phyloP scores from a whole-genome alignment of 371 early-diverging fungal species.

The Circinella minor region DNA sequence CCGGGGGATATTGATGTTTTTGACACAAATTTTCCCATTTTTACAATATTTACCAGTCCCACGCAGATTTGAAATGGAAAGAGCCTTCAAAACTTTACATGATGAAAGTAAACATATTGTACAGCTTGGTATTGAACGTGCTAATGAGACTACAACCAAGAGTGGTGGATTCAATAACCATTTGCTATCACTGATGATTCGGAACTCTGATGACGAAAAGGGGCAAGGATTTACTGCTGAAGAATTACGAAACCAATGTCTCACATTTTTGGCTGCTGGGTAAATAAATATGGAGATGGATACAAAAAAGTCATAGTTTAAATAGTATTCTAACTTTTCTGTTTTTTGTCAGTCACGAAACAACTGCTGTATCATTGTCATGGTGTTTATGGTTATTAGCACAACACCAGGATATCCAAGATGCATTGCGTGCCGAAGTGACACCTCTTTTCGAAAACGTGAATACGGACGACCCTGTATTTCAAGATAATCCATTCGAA shows the following conservation, averaged over 20 bases:
- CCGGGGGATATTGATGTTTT: constrained; percentile 27
- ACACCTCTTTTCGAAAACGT: constrained; percentile 20
- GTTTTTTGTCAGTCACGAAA: constrained; percentile 44
- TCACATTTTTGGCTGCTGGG: constrained; percentile 46
- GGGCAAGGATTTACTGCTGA: constrained; percentile 35
- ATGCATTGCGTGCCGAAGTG: constrained; percentile 49
- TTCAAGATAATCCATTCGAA: constrained; percentile 8
- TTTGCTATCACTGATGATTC: constrained; percentile 41
- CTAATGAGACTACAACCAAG: not conserved
- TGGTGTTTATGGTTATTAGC: constrained; percentile 64
- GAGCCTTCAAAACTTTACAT: constrained; percentile 27
- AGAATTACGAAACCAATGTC: constrained; percentile 28
- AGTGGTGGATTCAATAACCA: constrained; percentile 25
- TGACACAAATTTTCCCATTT: constrained; percentile 46
- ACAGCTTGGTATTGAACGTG: constrained; percentile 39
- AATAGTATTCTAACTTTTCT: not conserved
- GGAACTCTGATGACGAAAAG: constrained; percentile 37
- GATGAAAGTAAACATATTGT: constrained; percentile 50
- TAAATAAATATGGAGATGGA: constrained; percentile 21
- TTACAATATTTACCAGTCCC: constrained; percentile 40
- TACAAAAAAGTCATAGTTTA: not conserved
- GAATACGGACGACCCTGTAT: constrained; percentile 4
- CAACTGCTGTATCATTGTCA: constrained; percentile 56
- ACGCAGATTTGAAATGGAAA: constrained; percentile 23
- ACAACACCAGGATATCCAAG: constrained; percentile 46